These are phyloP conservation scores for Centrapalus pauciflorus DNA, from an alignment of 129 eudicot species.

Conservation along the genomic window DNA sequence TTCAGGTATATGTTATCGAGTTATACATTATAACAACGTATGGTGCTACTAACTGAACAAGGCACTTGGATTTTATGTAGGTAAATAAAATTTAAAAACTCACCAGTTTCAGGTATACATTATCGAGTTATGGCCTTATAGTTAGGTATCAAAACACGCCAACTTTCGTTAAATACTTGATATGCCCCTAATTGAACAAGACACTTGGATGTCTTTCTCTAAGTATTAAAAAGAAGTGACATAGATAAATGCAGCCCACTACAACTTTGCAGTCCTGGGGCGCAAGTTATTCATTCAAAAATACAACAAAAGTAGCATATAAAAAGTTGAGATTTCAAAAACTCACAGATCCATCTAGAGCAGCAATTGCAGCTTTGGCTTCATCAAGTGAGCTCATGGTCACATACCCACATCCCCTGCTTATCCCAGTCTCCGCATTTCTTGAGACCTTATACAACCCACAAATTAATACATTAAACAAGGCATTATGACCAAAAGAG, in stretches of 20 bases:
- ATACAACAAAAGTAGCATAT: background rate
- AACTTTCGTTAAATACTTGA: background rate
- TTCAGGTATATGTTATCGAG: no score
- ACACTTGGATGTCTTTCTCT: no score
- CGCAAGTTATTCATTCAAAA: background rate
- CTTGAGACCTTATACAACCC: slow-evolving; percentile 30
- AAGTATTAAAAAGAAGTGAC: background rate
- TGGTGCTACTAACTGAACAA: no score
- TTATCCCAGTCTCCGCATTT: slow-evolving; percentile 38
- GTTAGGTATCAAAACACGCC: background rate
- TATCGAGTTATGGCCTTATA: no score
- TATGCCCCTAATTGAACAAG: background rate
- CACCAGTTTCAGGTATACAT: background rate
- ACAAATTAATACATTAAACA: background rate
- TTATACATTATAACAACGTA: no score
- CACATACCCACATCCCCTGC: slow-evolving; percentile 47
- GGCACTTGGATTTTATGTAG: no score
- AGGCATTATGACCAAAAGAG: background rate
- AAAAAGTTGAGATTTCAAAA: background rate
- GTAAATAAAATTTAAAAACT: no score
- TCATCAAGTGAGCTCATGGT: slow-evolving; percentile 41
- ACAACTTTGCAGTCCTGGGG: background rate
- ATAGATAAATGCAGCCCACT: background rate
- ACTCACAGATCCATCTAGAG: slow-evolving; percentile 50
- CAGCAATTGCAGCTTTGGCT: slow-evolving; percentile 46